phyloP scores from a whole-genome alignment of 768 basidiomycete genomes.

The Boletus pseudopeckii region DNA sequence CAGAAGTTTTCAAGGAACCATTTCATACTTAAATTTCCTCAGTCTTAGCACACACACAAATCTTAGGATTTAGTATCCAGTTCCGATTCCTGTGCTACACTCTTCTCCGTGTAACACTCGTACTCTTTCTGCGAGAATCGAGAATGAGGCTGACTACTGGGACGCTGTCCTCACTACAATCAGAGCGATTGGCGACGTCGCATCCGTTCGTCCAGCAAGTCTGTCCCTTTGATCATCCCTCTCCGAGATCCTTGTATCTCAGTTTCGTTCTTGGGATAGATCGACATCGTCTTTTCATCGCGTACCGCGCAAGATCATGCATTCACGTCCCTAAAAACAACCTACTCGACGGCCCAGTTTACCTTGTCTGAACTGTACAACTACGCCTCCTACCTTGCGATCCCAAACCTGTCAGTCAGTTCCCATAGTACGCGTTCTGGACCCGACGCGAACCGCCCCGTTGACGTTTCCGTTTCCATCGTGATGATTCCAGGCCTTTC shows the following conservation, averaged over 20 bases:
- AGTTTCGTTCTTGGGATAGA: constrained; percentile 35
- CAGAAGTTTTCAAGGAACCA: no score
- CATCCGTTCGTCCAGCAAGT: constrained; percentile 57
- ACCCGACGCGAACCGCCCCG: neutral
- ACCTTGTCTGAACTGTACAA: constrained; percentile 44
- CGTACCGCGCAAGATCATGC: constrained; percentile 35
- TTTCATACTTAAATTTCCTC: no score
- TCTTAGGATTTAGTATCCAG: no score
- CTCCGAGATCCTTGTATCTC: neutral
- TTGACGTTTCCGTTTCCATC: neutral
- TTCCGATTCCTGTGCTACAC: no score
- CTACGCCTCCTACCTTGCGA: constrained; percentile 28
- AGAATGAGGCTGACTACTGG: constrained; percentile 20
- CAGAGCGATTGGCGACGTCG: constrained; percentile 35
- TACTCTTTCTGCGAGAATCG: constrained; percentile 14
- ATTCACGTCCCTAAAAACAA: constrained; percentile 41
- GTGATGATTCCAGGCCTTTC: constrained; percentile 31
- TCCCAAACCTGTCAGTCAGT: constrained; percentile 14
- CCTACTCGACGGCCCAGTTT: constrained; percentile 44
- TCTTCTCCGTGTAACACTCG: no score
- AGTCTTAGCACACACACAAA: no score
- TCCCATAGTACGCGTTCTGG: neutral
- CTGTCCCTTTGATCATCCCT: constrained; percentile 14
- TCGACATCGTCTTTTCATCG: constrained; percentile 62
- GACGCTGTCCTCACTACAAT: constrained; percentile 23